Conservation (phyloP, 192 early-diverging fungal species). For the Pilaira anomala region DNA sequence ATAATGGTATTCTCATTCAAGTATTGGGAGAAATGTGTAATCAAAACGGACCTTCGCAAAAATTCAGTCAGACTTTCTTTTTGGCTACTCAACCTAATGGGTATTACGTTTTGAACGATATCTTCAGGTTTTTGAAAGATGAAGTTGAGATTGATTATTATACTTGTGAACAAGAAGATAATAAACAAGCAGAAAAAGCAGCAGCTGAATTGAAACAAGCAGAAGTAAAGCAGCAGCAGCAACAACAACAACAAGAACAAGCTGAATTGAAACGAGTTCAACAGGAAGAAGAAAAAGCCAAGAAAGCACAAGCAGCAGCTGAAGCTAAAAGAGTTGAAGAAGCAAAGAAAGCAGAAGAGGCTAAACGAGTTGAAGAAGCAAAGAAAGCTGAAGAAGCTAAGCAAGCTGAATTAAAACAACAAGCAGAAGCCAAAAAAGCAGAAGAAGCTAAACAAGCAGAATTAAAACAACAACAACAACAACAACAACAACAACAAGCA, state of each 20-base stretch:
- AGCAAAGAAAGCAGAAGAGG: conserved; percentile 15
- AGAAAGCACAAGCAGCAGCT: too few relatives aligned
- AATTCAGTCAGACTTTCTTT: conserved; percentile 91
- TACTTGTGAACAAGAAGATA: conserved; percentile 49
- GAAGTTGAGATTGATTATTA: conserved; percentile 48
- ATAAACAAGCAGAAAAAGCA: conserved; percentile 23
- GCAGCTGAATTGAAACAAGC: conserved; percentile 2
- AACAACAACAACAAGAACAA: neutral
- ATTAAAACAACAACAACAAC: too few relatives aligned
- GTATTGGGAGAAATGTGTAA: conserved; percentile 92
- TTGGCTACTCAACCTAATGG: conserved; percentile 84
- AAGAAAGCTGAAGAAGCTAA: conserved; percentile 28
- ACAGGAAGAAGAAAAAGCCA: neutral
- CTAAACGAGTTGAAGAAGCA: conserved; percentile 15
- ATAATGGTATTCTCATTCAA: conserved; percentile 83
- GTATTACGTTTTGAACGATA: conserved; percentile 94
- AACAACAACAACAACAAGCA: neutral
- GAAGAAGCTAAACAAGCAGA: neutral
- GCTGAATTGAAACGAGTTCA: neutral
- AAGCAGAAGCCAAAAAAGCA: neutral
- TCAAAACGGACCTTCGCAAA: conserved; percentile 71
- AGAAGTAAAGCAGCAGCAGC: neutral
- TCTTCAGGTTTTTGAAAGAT: conserved; percentile 94
- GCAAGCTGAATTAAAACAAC: neutral
- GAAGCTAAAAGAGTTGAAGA: neutral